Conservation (phyloP, 1,284 basidiomycete genomes). For the Boletus semigastroideus region DNA sequence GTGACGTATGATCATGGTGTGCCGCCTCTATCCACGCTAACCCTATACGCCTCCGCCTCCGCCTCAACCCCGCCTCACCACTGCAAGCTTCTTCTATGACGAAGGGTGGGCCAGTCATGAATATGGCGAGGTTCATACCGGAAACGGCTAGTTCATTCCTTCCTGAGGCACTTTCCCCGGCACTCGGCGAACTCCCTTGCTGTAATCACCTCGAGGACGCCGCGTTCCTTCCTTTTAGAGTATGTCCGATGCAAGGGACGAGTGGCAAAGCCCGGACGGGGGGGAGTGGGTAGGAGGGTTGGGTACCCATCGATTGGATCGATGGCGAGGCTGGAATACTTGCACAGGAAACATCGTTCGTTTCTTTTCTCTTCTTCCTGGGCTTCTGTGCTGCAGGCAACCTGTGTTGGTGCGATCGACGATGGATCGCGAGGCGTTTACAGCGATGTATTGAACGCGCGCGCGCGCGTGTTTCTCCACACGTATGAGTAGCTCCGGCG, state of each 20-base stretch:
- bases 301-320: not conserved
- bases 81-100: conserved; percentile 20
- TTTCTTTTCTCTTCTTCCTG: not conserved
- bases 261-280: not conserved
- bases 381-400: conserved; percentile 7
- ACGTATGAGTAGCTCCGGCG: not conserved
- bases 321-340: not conserved
- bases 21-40: conserved; percentile 1
- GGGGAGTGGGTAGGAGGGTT: conserved; percentile 18
- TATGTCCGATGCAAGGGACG: conserved; percentile 2
- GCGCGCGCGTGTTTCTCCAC: not conserved
- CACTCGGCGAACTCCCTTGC: conserved; percentile 8
- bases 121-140: conserved; percentile 15
- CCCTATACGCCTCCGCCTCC: conserved; percentile 23
- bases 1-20: conserved; percentile 26
- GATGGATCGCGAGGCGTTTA: conserved; percentile 2
- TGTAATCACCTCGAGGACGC: conserved; percentile 34
- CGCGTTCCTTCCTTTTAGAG: conserved; percentile 20
- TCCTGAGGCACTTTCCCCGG: conserved; percentile 12
- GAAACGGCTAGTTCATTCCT: conserved; percentile 1
- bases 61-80: conserved; percentile 28
- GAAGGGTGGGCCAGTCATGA: conserved; percentile 4
- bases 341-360: not conserved
- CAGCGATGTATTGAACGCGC: not conserved
- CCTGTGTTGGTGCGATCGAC: conserved; percentile 8